Conservation (phyloP, 1,284 basidiomycete genomes). For the Ceratobasidium sp. region DNA sequence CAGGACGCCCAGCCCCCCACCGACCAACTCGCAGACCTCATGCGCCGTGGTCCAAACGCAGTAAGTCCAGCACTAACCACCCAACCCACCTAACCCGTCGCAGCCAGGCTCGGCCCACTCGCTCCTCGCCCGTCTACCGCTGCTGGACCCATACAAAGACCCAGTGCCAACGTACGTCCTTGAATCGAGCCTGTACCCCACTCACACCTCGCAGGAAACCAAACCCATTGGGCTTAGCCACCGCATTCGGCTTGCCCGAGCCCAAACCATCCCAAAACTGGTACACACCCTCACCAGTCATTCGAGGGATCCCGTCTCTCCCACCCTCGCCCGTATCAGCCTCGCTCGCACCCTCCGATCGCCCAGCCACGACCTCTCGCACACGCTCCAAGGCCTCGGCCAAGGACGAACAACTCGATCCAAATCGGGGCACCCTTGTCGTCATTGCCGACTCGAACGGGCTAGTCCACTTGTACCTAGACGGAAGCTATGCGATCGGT, state of each 20-base stretch:
- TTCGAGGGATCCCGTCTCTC: conserved; percentile 71
- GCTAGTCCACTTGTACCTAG: conserved; percentile 67
- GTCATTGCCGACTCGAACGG: conserved; percentile 64
- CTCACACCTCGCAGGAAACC: conserved; percentile 11
- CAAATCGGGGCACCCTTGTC: conserved; percentile 67
- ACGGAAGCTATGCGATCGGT: conserved; percentile 82
- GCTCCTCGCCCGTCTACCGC: conserved; percentile 67
- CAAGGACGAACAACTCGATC: conserved; percentile 55
- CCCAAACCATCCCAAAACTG: conserved; percentile 45
- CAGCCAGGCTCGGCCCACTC: conserved; percentile 80
- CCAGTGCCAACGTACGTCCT: conserved; percentile 12
- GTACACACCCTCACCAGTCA: conserved; percentile 59
- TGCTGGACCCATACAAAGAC: conserved; percentile 60
- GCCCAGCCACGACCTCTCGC: conserved; percentile 15
- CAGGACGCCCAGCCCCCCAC: conserved; percentile 53
- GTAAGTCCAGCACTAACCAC: conserved; percentile 53
- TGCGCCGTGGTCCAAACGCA: conserved; percentile 67
- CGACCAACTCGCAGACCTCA: conserved; percentile 65
- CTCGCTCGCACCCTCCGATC: conserved; percentile 56
- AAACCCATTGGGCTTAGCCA: conserved; percentile 31
- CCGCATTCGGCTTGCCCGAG: conserved; percentile 33
- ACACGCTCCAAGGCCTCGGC: conserved; percentile 47
- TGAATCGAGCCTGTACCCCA: neutral
- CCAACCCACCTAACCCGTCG: neutral
- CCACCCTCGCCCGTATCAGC: conserved; percentile 61